Conservation (phyloP, 306 rosid genomes). For the Erythrophleum fordii region DNA sequence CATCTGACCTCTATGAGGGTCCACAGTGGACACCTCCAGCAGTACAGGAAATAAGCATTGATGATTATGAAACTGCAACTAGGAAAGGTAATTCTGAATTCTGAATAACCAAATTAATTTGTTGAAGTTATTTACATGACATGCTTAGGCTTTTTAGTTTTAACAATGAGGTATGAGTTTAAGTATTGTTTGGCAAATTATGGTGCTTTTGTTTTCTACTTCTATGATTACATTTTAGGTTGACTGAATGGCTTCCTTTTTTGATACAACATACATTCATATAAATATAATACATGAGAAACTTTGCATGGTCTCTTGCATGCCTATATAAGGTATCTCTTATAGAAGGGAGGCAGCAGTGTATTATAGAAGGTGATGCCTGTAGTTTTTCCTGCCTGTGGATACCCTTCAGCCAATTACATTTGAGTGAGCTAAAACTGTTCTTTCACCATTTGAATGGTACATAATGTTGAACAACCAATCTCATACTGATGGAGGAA, state of each 20-base stretch:
- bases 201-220: not conserved
- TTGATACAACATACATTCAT: not conserved
- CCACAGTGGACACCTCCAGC: slow-evolving; percentile 75
- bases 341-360: not conserved
- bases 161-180: not conserved
- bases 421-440: not conserved
- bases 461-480: not conserved
- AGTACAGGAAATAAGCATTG: slow-evolving; percentile 81
- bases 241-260: not conserved
- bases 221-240: not conserved
- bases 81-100: slow-evolving; percentile 62
- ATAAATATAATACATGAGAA: not conserved
- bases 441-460: slow-evolving; percentile 9
- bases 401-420: not conserved
- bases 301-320: slow-evolving; percentile 3
- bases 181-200: not conserved
- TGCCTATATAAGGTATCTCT: not conserved
- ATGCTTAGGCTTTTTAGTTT: not conserved
- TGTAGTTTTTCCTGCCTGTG: slow-evolving; percentile 5
- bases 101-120: not conserved
- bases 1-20: slow-evolving; percentile 72
- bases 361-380: not conserved
- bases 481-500: not conserved
- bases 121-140: not conserved
- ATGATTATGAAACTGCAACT: slow-evolving; percentile 63